Conservation (phyloP, 2,329 filamentous ascomycete species). For the Cryoendolithus antarcticus region DNA sequence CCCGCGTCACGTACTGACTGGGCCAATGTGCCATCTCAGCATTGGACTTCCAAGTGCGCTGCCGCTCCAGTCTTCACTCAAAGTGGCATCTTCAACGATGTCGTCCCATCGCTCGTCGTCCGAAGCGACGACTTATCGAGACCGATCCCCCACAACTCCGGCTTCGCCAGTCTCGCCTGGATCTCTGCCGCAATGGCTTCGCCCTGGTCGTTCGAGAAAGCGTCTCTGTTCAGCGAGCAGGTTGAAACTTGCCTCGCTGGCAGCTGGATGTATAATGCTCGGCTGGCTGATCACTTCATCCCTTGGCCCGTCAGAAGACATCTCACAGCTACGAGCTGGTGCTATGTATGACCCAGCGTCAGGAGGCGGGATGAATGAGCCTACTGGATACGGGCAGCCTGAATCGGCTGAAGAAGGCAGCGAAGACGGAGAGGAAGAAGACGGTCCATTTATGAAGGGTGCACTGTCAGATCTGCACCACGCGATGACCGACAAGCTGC, state of each 20-base stretch:
- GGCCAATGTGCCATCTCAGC: too few relatives aligned
- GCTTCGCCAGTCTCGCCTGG: slow-evolving; percentile 13
- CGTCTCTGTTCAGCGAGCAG: slow-evolving; percentile 9
- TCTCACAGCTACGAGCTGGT: background rate
- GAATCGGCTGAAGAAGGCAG: background rate
- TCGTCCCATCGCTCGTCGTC: slow-evolving; percentile 11
- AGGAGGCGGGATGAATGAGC: slow-evolving; percentile 13
- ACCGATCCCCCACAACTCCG: slow-evolving; percentile 14
- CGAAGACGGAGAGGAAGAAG: slow-evolving; percentile 3
- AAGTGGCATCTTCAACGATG: slow-evolving; percentile 6
- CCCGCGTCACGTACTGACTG: background rate
- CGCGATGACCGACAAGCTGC: slow-evolving; percentile 21
- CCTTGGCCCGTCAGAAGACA: slow-evolving; percentile 10
- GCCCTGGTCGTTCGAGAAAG: slow-evolving; percentile 7
- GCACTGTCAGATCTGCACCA: slow-evolving; percentile 21
- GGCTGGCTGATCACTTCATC: slow-evolving; percentile 20
- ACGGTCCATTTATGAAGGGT: slow-evolving; percentile 18
- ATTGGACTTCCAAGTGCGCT: too few relatives aligned
- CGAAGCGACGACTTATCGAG: slow-evolving; percentile 11
- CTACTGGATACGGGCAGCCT: slow-evolving; percentile 11
- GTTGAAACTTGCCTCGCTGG: slow-evolving; percentile 15
- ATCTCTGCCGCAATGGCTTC: slow-evolving; percentile 19
- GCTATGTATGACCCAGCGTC: slow-evolving; percentile 9
- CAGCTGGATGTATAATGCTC: slow-evolving; percentile 15
- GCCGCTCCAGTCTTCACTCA: too few relatives aligned